Percentiles rank a stretch among this genome's conserved stretches.
phyloP scores from a whole-genome alignment of 768 basidiomycete genomes.

The Mycena maculata region DNA sequence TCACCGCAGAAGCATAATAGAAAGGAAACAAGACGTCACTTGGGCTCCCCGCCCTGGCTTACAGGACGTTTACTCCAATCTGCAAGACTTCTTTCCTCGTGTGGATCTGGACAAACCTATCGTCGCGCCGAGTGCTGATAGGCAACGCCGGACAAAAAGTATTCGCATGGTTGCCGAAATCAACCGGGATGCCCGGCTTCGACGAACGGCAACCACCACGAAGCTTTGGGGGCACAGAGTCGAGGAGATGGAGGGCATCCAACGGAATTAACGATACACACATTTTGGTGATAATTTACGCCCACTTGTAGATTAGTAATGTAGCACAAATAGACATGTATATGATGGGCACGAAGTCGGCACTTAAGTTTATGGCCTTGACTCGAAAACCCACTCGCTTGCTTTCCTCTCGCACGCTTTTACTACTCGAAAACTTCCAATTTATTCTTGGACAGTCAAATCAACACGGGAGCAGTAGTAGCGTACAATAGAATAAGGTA shows the following conservation, averaged over 20 bases:
- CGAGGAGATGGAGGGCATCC: slow-evolving; percentile 43
- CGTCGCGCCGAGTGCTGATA: slow-evolving; percentile 64
- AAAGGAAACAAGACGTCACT: slow-evolving; percentile 34
- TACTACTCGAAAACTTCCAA: neutral
- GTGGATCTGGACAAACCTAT: slow-evolving; percentile 90
- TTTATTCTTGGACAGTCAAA: slow-evolving; percentile 7
- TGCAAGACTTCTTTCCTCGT: slow-evolving; percentile 89
- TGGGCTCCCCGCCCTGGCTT: slow-evolving; percentile 72
- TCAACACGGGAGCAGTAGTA: slow-evolving; percentile 11
- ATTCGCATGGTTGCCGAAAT: slow-evolving; percentile 85
- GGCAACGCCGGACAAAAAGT: slow-evolving; percentile 69
- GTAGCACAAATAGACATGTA: too few relatives aligned
- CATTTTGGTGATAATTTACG: too few relatives aligned
- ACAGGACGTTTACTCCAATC: slow-evolving; percentile 81
- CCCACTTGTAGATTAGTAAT: too few relatives aligned
- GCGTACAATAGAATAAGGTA: slow-evolving; percentile 34
- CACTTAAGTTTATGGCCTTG: too few relatives aligned
- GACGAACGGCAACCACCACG: slow-evolving; percentile 48
- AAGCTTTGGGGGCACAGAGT: slow-evolving; percentile 56
- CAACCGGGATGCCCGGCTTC: slow-evolving; percentile 59
- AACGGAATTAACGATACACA: too few relatives aligned
- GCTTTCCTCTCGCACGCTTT: too few relatives aligned
- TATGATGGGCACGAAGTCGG: too few relatives aligned
- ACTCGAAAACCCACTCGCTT: too few relatives aligned
- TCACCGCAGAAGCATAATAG: slow-evolving; percentile 31